Evolutionary conservation across 2,329 filamentous ascomycete species (phyloP), one percentile per base, ranked within the genome.

Genomic region (Botrytis cinerea): DNA sequence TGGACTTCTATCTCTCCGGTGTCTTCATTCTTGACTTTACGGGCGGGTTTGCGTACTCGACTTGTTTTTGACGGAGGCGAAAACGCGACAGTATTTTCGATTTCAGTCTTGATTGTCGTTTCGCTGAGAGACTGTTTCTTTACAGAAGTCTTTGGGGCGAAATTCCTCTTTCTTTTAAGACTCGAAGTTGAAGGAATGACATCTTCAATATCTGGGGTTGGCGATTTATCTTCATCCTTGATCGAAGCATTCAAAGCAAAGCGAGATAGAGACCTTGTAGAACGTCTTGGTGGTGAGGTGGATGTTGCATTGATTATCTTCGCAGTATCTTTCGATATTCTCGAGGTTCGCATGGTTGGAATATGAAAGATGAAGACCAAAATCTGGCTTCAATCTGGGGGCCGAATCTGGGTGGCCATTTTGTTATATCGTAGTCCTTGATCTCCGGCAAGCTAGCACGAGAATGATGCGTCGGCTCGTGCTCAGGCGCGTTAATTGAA

Each of bases 151-250:
- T 28, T 60, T 25, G 68, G 70, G 4, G 81, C 43, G 4, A 38
- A 9, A 22, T 28, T 83, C 74, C 84, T 83, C 78, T 87, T 89
- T 54, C 85, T 85, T 78, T 88, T 89, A 22, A 81, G 79, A 35
- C 75, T 75, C 1, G 43, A 54, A 8, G 32, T 67, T 32, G 72
- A 73, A 8, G 82, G 72, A 78, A 85, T 72, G 79, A 77, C 77
- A 84, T 91, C 89, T 82, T 91, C 89, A 73, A 91, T 90, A 77
- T 91, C 88, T 61, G 76, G 68, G 14, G 75, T 73, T 22, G 63
- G 64, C 35, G 66, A 72, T 54, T 61, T 60, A 20, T 77, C 75
- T 74, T 77, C 76, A 40, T 78, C 75, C 32, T 78, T 76, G 28
- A 78, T 73, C 1, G 78, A 74, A 10, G 80, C 75, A 75, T 77